phyloP scores from a whole-genome alignment of 345 rosid species.

The Eucalyptus curtisii region DNA sequence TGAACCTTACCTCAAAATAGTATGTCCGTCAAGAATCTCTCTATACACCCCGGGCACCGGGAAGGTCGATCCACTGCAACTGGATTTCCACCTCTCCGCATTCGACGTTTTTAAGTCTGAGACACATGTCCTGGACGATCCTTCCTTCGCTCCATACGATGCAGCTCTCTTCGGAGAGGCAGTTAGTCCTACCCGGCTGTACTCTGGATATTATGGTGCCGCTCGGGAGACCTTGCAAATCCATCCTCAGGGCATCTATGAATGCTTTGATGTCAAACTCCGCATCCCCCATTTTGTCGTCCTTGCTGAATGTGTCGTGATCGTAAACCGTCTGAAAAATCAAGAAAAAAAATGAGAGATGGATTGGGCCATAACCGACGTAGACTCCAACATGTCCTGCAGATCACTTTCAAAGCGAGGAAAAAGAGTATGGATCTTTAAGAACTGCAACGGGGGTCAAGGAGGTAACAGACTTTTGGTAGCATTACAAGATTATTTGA shows the following conservation, averaged over 20 bases:
- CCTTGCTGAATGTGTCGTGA: slow-evolving; percentile 24
- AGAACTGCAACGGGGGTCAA: neutral
- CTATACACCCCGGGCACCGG: neutral
- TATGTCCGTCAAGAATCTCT: neutral
- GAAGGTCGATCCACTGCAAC: slow-evolving; percentile 28
- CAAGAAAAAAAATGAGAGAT: neutral
- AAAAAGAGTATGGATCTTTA: neutral
- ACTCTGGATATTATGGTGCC: slow-evolving; percentile 17
- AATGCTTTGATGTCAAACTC: slow-evolving; percentile 19
- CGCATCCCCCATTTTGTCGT: slow-evolving; percentile 39
- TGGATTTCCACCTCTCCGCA: slow-evolving; percentile 32
- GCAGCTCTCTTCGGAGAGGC: slow-evolving; percentile 22
- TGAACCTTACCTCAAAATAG: neutral
- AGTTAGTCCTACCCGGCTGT: slow-evolving; percentile 14
- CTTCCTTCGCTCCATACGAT: slow-evolving; percentile 5
- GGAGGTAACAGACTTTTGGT: neutral
- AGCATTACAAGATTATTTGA: neutral
- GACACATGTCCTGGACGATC: slow-evolving; percentile 16
- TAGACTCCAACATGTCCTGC: neutral
- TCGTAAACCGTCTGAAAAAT: slow-evolving; percentile 22
- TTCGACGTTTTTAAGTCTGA: slow-evolving; percentile 31
- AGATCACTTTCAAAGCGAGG: neutral
- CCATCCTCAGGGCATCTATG: slow-evolving; percentile 24
- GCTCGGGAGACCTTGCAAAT: slow-evolving; percentile 6
- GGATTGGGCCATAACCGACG: neutral